These are phyloP conservation scores for Avena eriantha DNA, from an alignment of 176 grass and related monocot genomes.

Conservation along the genomic window DNA sequence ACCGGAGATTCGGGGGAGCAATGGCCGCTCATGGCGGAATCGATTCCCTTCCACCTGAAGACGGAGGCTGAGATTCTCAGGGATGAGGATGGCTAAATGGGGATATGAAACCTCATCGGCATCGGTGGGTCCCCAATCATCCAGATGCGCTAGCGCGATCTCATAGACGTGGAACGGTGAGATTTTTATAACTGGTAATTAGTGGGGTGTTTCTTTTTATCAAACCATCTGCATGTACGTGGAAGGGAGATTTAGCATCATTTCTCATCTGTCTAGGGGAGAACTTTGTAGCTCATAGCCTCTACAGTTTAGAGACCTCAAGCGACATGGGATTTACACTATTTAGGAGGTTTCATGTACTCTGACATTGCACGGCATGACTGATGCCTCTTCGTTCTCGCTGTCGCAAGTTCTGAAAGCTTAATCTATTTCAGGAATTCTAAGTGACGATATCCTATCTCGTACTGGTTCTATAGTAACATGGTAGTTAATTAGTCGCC, in stretches of 20 bases:
- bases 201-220: too few species aligned
- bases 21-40: too few species aligned
- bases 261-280: background rate
- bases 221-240: too few species aligned
- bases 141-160: too few species aligned
- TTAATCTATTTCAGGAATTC: background rate
- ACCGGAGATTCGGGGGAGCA: too few species aligned
- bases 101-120: too few species aligned
- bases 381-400: background rate
- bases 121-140: too few species aligned
- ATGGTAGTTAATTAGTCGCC: background rate
- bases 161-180: too few species aligned
- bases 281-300: background rate
- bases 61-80: too few species aligned
- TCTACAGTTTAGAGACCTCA: background rate
- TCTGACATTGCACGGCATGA: background rate
- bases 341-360: background rate
- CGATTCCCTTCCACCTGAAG: too few species aligned
- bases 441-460: background rate
- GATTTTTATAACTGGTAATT: too few species aligned
- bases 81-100: too few species aligned
- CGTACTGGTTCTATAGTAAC: background rate
- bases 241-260: background rate
- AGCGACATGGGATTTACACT: background rate
- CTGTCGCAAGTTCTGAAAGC: background rate